Conservation (phyloP, 345 rosid species). For the Aquilaria sinensis region DNA sequence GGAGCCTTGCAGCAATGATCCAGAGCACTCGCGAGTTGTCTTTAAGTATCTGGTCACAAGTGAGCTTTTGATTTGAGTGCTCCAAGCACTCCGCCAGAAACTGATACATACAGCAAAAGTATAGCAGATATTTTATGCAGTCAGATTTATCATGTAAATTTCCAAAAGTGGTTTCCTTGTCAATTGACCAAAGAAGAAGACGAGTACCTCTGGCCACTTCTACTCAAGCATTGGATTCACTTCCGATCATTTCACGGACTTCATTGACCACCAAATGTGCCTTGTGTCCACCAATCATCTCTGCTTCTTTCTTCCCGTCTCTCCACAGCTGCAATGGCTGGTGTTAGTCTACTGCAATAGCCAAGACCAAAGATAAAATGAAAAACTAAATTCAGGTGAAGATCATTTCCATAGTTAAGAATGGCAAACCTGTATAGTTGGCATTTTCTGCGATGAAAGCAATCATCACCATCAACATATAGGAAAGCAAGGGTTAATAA, state of each 20-base stretch:
- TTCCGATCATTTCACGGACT: slow-evolving; percentile 73
- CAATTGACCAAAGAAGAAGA: too few species aligned
- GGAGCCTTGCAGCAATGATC: too few species aligned
- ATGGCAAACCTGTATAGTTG: slow-evolving; percentile 69
- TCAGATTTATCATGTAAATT: too few species aligned
- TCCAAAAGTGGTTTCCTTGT: too few species aligned
- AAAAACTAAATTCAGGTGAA: not conserved
- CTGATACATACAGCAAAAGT: too few species aligned
- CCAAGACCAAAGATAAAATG: not conserved
- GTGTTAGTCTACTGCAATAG: not conserved
- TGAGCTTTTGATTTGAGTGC: too few species aligned
- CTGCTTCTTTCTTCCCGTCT: slow-evolving; percentile 69
- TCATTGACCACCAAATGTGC: slow-evolving; percentile 66
- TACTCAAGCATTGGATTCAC: slow-evolving; percentile 19
- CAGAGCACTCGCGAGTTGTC: too few species aligned
- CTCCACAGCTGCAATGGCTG: slow-evolving; percentile 58
- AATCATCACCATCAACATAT: slow-evolving; percentile 15
- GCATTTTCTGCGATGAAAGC: slow-evolving; percentile 71
- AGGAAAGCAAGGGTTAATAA: slow-evolving; percentile 19
- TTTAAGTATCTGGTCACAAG: too few species aligned
- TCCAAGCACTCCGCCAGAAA: too few species aligned
- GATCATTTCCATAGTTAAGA: not conserved
- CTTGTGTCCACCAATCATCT: slow-evolving; percentile 84
- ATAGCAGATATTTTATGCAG: too few species aligned
- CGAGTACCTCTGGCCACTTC: too few species aligned